phyloP scores from a whole-genome alignment of 176 grass and related monocot species.

The Saccharum officinarum region DNA sequence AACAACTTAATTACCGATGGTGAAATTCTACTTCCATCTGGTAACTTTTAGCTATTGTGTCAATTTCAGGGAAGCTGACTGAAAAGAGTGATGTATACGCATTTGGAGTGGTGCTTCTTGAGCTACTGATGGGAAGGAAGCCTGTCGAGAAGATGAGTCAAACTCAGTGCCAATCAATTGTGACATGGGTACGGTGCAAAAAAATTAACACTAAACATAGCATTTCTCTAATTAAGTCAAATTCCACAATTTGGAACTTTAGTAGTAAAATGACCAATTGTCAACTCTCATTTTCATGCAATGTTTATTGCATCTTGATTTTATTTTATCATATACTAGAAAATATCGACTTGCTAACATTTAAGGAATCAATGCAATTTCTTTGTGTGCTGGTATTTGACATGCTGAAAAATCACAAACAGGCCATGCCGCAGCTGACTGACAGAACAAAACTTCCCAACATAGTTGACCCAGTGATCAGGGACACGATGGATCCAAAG shows the following conservation, averaged over 20 bases:
- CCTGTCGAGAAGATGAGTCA: conserved; percentile 85
- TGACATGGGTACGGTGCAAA: conserved; percentile 75
- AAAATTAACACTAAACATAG: background rate
- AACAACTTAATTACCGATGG: background rate
- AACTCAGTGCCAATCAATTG: conserved; percentile 84
- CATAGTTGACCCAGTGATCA: conserved; percentile 94
- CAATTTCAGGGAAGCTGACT: conserved; percentile 81
- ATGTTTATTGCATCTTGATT: background rate
- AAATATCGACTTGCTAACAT: background rate
- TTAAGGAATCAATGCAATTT: background rate
- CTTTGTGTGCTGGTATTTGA: conserved; percentile 12
- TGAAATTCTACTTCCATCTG: conserved; percentile 24
- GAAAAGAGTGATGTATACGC: conserved; percentile 99
- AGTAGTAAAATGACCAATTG: background rate
- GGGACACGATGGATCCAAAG: conserved; percentile 88
- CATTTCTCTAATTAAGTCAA: background rate
- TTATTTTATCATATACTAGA: background rate
- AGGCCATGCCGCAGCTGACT: conserved; percentile 96
- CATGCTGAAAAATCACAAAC: conserved; percentile 25
- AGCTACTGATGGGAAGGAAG: conserved; percentile 90
- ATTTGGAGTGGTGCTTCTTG: conserved; percentile 91
- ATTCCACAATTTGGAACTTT: background rate
- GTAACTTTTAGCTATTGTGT: conserved; percentile 14
- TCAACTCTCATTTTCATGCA: background rate
- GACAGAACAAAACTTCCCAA: conserved; percentile 93